A percentile compares a stretch with the other conserved stretches of the same genome.
Evolutionary conservation across 148 eudicot species (phyloP).

Genomic region (Vaccinium corymbosum): DNA sequence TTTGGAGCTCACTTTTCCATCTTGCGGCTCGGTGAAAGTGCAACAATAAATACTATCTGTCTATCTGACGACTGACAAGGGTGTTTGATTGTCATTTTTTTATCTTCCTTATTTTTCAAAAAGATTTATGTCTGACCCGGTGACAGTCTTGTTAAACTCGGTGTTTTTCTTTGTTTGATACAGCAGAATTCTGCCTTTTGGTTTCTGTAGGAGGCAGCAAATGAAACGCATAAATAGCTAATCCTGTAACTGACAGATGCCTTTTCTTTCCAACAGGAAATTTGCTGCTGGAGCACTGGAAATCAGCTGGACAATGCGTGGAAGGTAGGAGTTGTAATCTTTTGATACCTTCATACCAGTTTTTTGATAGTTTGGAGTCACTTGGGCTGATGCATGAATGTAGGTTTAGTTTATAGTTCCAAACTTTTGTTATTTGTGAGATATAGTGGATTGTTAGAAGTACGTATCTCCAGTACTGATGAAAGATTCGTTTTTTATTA

Average conservation of each 20-base stretch:
- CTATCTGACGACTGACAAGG: too few relatives aligned
- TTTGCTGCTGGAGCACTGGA: slow-evolving; percentile 66
- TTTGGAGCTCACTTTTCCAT: background rate
- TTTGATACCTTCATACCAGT: background rate
- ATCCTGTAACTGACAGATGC: background rate
- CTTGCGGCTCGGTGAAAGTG: background rate
- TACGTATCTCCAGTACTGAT: background rate
- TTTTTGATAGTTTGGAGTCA: background rate
- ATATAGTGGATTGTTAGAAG: background rate
- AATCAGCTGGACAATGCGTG: slow-evolving; percentile 56
- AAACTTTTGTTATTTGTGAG: background rate
- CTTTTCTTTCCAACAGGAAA: slow-evolving; percentile 46
- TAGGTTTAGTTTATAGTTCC: background rate
- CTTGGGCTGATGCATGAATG: background rate
- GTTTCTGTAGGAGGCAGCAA: background rate
- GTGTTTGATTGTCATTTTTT: background rate
- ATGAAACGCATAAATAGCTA: background rate
- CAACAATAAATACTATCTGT: background rate
- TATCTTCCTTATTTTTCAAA: background rate
- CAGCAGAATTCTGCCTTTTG: background rate
- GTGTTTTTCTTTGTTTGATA: background rate
- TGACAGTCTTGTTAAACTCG: background rate
- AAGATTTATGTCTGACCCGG: background rate
- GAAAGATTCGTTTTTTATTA: slow-evolving; percentile 16
- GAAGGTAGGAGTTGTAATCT: slow-evolving; percentile 42